phyloP scores from a whole-genome alignment of 164 flowering plant species.

The Liriodendron chinense region DNA sequence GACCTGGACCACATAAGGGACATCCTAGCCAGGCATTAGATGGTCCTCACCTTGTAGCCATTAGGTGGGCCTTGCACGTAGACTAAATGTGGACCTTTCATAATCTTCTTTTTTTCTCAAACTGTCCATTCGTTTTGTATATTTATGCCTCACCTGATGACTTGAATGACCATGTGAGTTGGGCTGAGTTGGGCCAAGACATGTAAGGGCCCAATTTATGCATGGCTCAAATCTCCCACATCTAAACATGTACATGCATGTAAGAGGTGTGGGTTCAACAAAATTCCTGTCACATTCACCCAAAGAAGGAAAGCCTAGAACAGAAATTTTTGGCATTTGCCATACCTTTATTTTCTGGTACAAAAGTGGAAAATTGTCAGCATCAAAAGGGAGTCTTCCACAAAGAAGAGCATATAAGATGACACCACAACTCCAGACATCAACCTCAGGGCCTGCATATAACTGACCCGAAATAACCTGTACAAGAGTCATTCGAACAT shows the following conservation, averaged over 20 bases:
- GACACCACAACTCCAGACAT: conserved; percentile 49
- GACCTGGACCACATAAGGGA: neutral
- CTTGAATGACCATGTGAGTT: neutral
- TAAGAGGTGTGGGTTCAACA: neutral
- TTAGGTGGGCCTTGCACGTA: neutral
- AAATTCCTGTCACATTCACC: neutral
- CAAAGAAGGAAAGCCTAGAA: neutral
- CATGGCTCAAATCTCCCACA: neutral
- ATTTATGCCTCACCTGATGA: neutral
- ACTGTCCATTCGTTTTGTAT: too few relatives aligned
- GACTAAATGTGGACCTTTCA: neutral
- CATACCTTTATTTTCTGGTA: conserved; percentile 17
- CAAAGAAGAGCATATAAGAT: conserved; percentile 27
- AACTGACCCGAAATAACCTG: conserved; percentile 20
- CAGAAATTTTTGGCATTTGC: neutral
- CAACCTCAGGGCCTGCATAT: conserved; percentile 31
- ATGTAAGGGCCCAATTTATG: neutral
- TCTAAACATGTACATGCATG: neutral
- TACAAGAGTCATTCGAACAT: neutral
- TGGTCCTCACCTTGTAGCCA: neutral
- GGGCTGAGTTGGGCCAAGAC: neutral
- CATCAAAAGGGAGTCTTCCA: conserved; percentile 24
- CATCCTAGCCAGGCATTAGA: neutral
- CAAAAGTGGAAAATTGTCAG: conserved; percentile 15
- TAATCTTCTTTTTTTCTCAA: too few relatives aligned